These are phyloP conservation scores for Peniophora sp. DNA, from an alignment of 1,284 basidiomycete genomes.

Conservation along the genomic window DNA sequence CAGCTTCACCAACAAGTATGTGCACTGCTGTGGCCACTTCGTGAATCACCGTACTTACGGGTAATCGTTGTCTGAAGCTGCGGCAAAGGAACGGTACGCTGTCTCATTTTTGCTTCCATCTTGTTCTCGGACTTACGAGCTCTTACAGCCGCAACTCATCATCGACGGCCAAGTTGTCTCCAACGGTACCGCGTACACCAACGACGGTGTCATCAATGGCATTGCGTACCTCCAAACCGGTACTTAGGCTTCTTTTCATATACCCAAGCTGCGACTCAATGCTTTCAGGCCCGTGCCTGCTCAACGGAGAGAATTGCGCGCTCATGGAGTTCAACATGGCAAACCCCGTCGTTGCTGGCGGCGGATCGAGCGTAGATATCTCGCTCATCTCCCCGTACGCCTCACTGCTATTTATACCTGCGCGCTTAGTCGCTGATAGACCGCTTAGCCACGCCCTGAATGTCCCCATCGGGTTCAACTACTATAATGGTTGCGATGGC, in stretches of 20 bases:
- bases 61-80: constrained; percentile 17
- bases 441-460: constrained; percentile 23
- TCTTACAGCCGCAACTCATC: constrained; percentile 24
- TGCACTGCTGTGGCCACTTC: not conserved
- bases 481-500: constrained; percentile 23
- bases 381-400: constrained; percentile 36
- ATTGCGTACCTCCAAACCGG: constrained; percentile 25
- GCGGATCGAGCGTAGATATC: constrained; percentile 35
- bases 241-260: not conserved
- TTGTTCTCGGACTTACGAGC: constrained; percentile 2
- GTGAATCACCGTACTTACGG: not conserved
- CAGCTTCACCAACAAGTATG: constrained; percentile 27
- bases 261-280: not conserved
- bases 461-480: constrained; percentile 23
- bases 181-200: constrained; percentile 24
- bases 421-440: not conserved
- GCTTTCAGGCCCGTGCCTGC: constrained; percentile 20
- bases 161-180: constrained; percentile 23
- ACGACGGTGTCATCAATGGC: constrained; percentile 18
- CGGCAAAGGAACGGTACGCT: constrained; percentile 26
- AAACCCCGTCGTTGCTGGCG: constrained; percentile 29
- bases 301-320: constrained; percentile 36
- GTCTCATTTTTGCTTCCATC: constrained; percentile 8
- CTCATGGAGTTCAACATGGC: constrained; percentile 35
- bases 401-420: not conserved